phyloP scores from a whole-genome alignment of 2,329 filamentous ascomycete genomes.

The Ilyonectria mors-panacis region DNA sequence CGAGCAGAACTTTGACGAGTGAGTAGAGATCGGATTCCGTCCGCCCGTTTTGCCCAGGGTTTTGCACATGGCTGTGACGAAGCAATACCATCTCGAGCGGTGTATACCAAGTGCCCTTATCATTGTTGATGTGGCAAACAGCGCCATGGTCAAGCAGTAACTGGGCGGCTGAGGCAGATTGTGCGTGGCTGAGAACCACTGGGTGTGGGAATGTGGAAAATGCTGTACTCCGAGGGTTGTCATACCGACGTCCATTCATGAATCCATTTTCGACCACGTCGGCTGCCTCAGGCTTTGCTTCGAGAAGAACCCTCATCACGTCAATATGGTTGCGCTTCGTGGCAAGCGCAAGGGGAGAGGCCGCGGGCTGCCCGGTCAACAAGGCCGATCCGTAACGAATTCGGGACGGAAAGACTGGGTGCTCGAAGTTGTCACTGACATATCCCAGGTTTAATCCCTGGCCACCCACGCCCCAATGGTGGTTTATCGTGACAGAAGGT shows the following conservation, averaged over 20 bases:
- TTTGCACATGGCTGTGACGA: neutral
- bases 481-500: slow-evolving; percentile 12
- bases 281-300: neutral
- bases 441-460: neutral
- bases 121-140: slow-evolving; percentile 10
- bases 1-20: slow-evolving; percentile 4
- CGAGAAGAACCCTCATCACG: slow-evolving; percentile 17
- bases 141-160: slow-evolving; percentile 11
- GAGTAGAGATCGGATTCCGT: neutral
- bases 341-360: slow-evolving; percentile 14
- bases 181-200: slow-evolving; percentile 16
- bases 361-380: neutral
- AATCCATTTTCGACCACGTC: neutral
- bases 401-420: slow-evolving; percentile 14
- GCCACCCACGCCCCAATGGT: neutral
- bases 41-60: neutral
- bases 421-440: neutral
- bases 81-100: slow-evolving; percentile 23
- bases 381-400: neutral
- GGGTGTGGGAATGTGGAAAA: slow-evolving; percentile 1
- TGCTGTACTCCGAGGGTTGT: neutral
- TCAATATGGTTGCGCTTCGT: slow-evolving; percentile 19
- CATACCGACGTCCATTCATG: neutral
- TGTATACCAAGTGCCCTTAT: neutral
- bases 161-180: slow-evolving; percentile 13